phyloP scores from a whole-genome alignment of 2,329 filamentous ascomycete genomes.

The Colletotrichum sp. region DNA sequence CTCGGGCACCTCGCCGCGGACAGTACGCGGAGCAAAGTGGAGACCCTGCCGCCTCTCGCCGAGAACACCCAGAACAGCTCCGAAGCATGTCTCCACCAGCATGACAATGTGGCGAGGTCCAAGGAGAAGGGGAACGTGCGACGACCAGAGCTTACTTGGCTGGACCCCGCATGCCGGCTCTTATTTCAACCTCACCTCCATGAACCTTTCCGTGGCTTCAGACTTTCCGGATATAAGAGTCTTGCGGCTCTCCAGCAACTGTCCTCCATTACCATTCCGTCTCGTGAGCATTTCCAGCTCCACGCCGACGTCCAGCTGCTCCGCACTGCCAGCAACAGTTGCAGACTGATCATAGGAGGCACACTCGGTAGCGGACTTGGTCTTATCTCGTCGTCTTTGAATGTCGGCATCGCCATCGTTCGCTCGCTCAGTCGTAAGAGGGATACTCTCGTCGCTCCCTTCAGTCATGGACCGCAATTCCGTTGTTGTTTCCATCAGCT shows the following conservation, averaged over 20 bases:
- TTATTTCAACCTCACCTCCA: neutral
- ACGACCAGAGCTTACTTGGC: neutral
- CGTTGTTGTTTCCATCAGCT: fast-evolving
- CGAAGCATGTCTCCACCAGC: neutral
- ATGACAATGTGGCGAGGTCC: neutral
- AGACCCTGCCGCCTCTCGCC: neutral
- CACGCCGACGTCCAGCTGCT: too few species aligned
- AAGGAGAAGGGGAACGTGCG: neutral
- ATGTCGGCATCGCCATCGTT: neutral
- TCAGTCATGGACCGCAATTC: neutral
- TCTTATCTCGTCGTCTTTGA: neutral
- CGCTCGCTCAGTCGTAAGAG: neutral
- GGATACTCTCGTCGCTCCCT: too few species aligned
- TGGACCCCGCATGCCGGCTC: neutral
- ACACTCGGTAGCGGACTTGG: neutral
- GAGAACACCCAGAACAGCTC: neutral
- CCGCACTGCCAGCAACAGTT: too few species aligned
- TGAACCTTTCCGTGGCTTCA: neutral
- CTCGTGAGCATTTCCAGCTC: fast-evolving
- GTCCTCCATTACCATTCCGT: too few species aligned
- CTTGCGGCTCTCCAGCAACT: too few species aligned
- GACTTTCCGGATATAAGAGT: neutral
- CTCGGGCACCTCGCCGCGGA: neutral
- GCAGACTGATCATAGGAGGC: too few species aligned
- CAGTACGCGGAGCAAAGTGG: neutral